Base-by-base conservation (phyloP, 2,329 filamentous ascomycete genomes). In the Acephala macrosclerotiorum region DNA sequence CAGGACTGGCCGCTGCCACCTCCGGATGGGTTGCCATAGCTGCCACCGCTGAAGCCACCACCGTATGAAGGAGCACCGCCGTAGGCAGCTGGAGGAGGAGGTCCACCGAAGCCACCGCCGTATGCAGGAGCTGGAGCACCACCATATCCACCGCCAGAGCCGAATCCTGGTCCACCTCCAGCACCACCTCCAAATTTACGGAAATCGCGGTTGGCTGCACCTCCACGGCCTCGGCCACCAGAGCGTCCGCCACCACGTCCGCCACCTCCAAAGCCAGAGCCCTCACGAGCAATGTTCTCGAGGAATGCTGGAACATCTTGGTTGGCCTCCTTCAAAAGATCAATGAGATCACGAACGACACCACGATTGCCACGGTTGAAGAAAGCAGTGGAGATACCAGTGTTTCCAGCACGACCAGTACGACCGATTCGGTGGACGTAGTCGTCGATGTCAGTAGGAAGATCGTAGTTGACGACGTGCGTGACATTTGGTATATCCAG, bases 301-400 rank as follows among this genome's bases (percentile, higher is more conserved):
- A 99, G 87, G 88, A 98, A 99, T 57, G 86, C 79, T 36, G 96
- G 96, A 69, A 98, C 88, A 77, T 99, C 96, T 81, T 99, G 96
- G 84, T 99, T 97, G 72, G 96, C 96, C 81, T 99, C 96, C 86
- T 98, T 98, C 73, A 99, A 88, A 33, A 99, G 89, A n/a, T 99
- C 96, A 74, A 99, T 88, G 68, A 99, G 89, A 75, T 98, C 96
- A 73, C 96, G 92, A 71, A 98, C 96, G 73, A 99, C 93, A 82
- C 96, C 96, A 76, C 96, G 93, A 87, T 99, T 99, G 77, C 95
- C 95, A 78, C 96, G 95, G 88, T 99, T 99, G 91, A 99, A 98
- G 87, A 99, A 99, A 64, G 96, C 96, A 74, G 96, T 99, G 6
- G 96, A 93, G 73, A 97, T 90, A 91, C 96, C 96, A 75, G 95